Evolutionary conservation across 2,329 filamentous ascomycete species (phyloP).

Genomic region (Dactylellina haptotyla): DNA sequence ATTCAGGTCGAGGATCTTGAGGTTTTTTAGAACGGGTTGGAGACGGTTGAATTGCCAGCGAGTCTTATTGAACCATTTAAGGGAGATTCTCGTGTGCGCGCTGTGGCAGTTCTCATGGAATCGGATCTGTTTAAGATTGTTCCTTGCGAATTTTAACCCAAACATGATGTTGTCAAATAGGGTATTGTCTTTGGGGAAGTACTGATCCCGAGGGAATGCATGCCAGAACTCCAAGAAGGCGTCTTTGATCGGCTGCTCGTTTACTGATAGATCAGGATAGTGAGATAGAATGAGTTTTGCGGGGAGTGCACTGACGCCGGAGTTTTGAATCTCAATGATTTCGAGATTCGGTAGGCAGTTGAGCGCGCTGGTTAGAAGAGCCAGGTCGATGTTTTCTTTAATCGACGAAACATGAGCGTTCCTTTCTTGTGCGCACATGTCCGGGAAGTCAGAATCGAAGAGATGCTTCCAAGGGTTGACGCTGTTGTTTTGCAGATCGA

Average conservation of each 20-base stretch:
- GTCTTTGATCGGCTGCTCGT: neutral
- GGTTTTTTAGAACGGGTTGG: neutral
- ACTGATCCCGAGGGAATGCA: neutral
- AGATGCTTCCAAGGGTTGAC: neutral
- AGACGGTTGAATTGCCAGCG: neutral
- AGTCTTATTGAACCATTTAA: neutral
- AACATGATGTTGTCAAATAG: neutral
- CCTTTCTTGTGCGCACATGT: neutral
- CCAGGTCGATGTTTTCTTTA: neutral
- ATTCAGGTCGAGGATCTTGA: neutral
- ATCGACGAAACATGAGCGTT: neutral
- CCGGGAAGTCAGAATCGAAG: neutral
- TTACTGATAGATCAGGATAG: neutral
- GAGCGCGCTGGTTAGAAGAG: conserved; percentile 4
- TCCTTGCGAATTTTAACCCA: neutral
- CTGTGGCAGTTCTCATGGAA: neutral
- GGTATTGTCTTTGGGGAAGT: neutral
- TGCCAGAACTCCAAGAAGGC: neutral
- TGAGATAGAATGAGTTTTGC: neutral
- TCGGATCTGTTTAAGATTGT: neutral
- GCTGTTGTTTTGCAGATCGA: neutral
- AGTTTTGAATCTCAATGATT: conserved; percentile 5
- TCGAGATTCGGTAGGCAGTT: conserved; percentile 15
- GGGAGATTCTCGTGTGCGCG: neutral
- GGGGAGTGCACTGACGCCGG: neutral